Conservation (phyloP, 768 basidiomycete species). For the Stropharia rugosoannulata region DNA sequence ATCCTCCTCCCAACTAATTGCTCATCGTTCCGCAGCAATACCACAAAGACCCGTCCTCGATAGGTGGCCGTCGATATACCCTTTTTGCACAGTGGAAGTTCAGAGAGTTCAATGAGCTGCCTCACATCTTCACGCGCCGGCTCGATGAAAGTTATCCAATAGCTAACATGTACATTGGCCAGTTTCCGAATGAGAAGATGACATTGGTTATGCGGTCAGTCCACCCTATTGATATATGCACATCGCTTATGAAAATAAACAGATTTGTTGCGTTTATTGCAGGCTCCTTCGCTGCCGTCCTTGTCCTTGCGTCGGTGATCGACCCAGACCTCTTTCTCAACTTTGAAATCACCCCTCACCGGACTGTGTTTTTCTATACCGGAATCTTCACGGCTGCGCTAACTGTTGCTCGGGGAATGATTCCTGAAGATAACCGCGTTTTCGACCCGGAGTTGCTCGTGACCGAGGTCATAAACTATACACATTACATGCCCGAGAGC, state of each 20-base stretch:
- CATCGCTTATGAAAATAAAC: neutral
- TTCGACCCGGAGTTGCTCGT: slow-evolving; percentile 94
- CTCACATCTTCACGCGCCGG: slow-evolving; percentile 86
- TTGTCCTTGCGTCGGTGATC: slow-evolving; percentile 86
- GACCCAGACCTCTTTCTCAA: slow-evolving; percentile 93
- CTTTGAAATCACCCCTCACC: slow-evolving; percentile 92
- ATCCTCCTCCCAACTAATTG: neutral
- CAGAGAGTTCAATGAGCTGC: slow-evolving; percentile 97
- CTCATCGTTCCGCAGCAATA: slow-evolving; percentile 69
- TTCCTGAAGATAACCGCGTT: slow-evolving; percentile 90
- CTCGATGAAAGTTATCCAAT: slow-evolving; percentile 86
- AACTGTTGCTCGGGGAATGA: slow-evolving; percentile 91
- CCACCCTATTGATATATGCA: neutral
- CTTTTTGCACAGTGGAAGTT: slow-evolving; percentile 98
- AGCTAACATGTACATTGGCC: slow-evolving; percentile 94
- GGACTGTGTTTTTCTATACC: slow-evolving; percentile 93
- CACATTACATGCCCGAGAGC: slow-evolving; percentile 93
- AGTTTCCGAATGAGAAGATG: slow-evolving; percentile 95
- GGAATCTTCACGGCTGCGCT: slow-evolving; percentile 85
- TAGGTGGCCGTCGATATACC: slow-evolving; percentile 90
- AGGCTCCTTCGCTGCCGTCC: slow-evolving; percentile 95
- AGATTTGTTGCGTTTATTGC: slow-evolving; percentile 97
- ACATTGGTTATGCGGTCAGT: slow-evolving; percentile 86
- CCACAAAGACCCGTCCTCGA: slow-evolving; percentile 96
- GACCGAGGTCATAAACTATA: slow-evolving; percentile 89